phyloP scores from a whole-genome alignment of 2,329 filamentous ascomycete species.

The Ophiostoma quercus region DNA sequence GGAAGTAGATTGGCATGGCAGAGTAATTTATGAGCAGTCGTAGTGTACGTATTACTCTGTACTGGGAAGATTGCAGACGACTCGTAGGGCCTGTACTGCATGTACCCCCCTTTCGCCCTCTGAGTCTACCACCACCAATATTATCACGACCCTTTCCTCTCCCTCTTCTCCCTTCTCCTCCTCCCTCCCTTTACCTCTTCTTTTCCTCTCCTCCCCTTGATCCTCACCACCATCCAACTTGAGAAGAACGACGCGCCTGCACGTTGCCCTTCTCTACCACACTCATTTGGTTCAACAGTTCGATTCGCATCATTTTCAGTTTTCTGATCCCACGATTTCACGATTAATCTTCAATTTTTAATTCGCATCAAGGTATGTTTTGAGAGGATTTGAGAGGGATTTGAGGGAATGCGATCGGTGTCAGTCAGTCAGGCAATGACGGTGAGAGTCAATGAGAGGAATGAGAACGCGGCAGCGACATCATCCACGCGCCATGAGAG shows the following conservation, averaged over 20 bases:
- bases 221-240: conserved; percentile 44
- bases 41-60: background rate
- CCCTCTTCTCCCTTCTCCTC: conserved; percentile 13
- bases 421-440: background rate
- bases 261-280: conserved; percentile 48
- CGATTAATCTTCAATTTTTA: conserved; percentile 13
- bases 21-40: background rate
- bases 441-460: background rate
- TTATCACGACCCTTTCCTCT: background rate
- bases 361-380: background rate
- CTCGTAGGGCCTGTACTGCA: background rate
- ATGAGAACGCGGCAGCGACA: background rate
- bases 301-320: too few relatives aligned
- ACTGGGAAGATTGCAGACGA: background rate
- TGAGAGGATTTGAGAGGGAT: too few relatives aligned
- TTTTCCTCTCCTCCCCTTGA: background rate
- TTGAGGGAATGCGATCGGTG: too few relatives aligned
- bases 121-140: background rate
- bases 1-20: too few relatives aligned
- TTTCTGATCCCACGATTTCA: background rate
- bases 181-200: conserved; percentile 10
- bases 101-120: background rate
- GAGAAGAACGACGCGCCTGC: conserved; percentile 35
- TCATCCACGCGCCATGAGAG: background rate
- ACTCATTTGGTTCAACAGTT: conserved; percentile 44